Conservation (phyloP, 2,329 filamentous ascomycete species). For the Claviceps cyperi region DNA sequence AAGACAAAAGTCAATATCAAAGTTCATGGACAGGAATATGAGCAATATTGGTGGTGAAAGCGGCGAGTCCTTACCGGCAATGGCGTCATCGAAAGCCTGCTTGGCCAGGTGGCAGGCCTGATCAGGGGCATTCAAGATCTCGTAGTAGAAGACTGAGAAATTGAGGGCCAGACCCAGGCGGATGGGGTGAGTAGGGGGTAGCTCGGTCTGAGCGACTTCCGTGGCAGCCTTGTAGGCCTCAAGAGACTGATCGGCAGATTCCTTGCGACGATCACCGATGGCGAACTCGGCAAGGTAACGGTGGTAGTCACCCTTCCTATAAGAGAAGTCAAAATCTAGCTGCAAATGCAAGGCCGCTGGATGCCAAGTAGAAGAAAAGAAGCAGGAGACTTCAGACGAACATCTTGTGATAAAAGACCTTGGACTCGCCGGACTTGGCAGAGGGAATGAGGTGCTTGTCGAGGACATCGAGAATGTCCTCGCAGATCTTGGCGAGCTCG, state of each 20-base stretch:
- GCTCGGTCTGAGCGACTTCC: constrained; percentile 94
- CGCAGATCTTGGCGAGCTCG: constrained; percentile 94
- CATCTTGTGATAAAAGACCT: constrained; percentile 99
- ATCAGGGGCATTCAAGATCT: constrained; percentile 97
- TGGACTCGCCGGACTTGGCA: constrained; percentile 90
- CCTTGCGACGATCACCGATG: constrained; percentile 87
- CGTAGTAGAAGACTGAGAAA: constrained; percentile 99
- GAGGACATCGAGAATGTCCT: constrained; percentile 90
- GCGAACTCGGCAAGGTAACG: constrained; percentile 97
- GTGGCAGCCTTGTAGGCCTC: constrained; percentile 96
- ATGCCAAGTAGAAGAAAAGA: not conserved
- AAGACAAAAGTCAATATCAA: not conserved
- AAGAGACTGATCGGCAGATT: constrained; percentile 81
- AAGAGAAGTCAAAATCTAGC: constrained; percentile 2
- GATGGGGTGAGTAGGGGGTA: constrained; percentile 95
- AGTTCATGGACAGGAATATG: not conserved
- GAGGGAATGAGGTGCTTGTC: constrained; percentile 89
- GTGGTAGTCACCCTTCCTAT: constrained; percentile 98
- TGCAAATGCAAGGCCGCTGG: not conserved
- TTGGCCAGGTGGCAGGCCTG: constrained; percentile 97
- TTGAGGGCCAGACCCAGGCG: constrained; percentile 93
- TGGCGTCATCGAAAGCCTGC: constrained; percentile 97
- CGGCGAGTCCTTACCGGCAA: constrained; percentile 46
- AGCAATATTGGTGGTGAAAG: not conserved
- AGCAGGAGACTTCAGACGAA: constrained; percentile 18